Conservation (phyloP, 2,329 filamentous ascomycete genomes). For the Botrytis byssoidea region DNA sequence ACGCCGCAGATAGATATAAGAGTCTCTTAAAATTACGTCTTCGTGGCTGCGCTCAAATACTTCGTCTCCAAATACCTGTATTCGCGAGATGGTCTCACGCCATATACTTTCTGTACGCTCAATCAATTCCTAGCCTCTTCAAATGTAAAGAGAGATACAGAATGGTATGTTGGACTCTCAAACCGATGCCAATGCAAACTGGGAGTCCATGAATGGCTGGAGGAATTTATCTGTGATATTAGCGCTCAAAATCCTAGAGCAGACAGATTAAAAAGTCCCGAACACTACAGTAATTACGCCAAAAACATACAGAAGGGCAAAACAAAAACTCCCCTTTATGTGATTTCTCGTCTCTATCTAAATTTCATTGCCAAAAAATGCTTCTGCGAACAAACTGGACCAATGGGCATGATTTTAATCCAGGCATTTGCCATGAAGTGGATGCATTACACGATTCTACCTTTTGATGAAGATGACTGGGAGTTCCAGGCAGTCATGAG, state of each 20-base stretch:
- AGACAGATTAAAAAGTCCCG: not conserved
- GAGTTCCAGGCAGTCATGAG: not conserved
- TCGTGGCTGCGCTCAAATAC: not conserved
- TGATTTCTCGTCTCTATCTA: not conserved
- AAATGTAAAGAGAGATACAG: not conserved
- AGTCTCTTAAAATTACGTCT: not conserved
- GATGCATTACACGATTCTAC: not conserved
- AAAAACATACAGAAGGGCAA: not conserved
- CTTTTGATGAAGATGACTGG: constrained; percentile 5
- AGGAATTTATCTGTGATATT: not conserved
- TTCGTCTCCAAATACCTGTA: not conserved
- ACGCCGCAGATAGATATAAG: not conserved
- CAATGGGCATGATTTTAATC: not conserved
- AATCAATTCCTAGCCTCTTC: not conserved
- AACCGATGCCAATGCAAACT: not conserved
- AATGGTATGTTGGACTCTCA: not conserved
- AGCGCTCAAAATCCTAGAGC: not conserved
- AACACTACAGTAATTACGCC: not conserved
- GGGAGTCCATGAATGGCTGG: not conserved
- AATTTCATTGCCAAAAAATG: not conserved
- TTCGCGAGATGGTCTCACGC: not conserved
- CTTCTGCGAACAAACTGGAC: not conserved
- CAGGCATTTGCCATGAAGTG: not conserved
- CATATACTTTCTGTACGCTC: not conserved
- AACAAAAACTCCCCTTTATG: not conserved